These are phyloP conservation scores for Lophiotrema nucula DNA, from an alignment of 495 filamentous ascomycete species.

Conservation along the genomic window DNA sequence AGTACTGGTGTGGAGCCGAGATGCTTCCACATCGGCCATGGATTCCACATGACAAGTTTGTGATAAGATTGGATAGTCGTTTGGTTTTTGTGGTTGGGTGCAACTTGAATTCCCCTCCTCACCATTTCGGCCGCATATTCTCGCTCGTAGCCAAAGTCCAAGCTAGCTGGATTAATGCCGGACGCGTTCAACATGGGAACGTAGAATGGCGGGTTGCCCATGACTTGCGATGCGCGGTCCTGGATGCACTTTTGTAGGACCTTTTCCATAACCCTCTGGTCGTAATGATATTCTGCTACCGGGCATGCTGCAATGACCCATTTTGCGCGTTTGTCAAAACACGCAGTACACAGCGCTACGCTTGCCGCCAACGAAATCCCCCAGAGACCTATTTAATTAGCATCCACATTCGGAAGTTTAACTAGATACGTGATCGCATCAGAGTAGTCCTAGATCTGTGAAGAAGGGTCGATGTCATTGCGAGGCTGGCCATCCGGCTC, in stretches of 20 bases:
- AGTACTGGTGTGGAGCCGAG: constrained; percentile 26
- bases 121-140: no score
- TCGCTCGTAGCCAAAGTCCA: no score
- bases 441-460: constrained; percentile 21
- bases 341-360: constrained; percentile 33
- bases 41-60: constrained; percentile 17
- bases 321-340: constrained; percentile 38
- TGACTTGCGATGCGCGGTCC: constrained; percentile 38
- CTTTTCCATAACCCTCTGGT: constrained; percentile 15
- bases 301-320: constrained; percentile 35
- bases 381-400: constrained; percentile 47
- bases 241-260: constrained; percentile 31
- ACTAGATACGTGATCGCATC: constrained; percentile 43
- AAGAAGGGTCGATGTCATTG: constrained; percentile 43
- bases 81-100: background rate
- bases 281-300: constrained; percentile 24
- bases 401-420: constrained; percentile 37
- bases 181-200: constrained; percentile 27
- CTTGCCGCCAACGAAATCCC: constrained; percentile 47
- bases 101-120: background rate
- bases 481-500: constrained; percentile 47
- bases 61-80: constrained; percentile 9
- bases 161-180: constrained; percentile 43
- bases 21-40: constrained; percentile 23
- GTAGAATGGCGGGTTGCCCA: constrained; percentile 35